phyloP scores from a whole-genome alignment of 805 yeast species.

The Myxozyma geophila region DNA sequence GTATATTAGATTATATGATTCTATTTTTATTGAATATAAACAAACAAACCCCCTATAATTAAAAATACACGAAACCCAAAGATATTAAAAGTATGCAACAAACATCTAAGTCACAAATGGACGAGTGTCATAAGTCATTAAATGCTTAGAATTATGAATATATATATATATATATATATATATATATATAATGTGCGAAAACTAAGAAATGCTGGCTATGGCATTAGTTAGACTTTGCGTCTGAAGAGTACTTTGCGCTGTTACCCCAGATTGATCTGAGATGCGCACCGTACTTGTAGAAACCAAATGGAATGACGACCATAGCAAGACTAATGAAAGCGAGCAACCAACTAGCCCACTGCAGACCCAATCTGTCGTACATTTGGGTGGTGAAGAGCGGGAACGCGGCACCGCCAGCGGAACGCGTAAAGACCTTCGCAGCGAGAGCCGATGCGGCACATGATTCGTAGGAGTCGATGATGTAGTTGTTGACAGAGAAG shows the following conservation, averaged over 20 bases:
- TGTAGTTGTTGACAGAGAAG: constrained; percentile 73
- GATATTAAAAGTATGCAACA: not conserved
- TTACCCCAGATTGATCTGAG: constrained; percentile 43
- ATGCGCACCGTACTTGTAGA: constrained; percentile 53
- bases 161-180: not conserved
- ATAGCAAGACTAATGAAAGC: constrained; percentile 57
- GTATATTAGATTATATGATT: not conserved
- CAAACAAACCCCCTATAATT: not conserved
- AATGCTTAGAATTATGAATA: not conserved
- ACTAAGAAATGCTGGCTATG: too few relatives aligned
- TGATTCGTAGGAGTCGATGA: constrained; percentile 77
- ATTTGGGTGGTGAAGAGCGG: constrained; percentile 63
- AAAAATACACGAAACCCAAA: not conserved
- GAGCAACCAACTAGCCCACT: constrained; percentile 60
- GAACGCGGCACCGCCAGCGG: constrained; percentile 63
- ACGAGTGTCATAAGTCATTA: too few relatives aligned
- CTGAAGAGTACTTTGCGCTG: constrained; percentile 22
- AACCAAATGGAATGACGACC: constrained; percentile 57
- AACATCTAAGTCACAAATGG: too few relatives aligned
- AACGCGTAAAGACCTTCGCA: constrained; percentile 63
- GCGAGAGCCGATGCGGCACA: constrained; percentile 70
- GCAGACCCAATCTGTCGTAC: constrained; percentile 55
- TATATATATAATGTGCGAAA: too few relatives aligned
- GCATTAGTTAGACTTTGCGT: constrained; percentile 1
- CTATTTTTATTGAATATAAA: not conserved